A percentile compares a stretch with the other conserved stretches of the same genome.
These are phyloP conservation scores for Camellia sinensis DNA, from an alignment of 148 eudicot genomes.

Conservation along the genomic window DNA sequence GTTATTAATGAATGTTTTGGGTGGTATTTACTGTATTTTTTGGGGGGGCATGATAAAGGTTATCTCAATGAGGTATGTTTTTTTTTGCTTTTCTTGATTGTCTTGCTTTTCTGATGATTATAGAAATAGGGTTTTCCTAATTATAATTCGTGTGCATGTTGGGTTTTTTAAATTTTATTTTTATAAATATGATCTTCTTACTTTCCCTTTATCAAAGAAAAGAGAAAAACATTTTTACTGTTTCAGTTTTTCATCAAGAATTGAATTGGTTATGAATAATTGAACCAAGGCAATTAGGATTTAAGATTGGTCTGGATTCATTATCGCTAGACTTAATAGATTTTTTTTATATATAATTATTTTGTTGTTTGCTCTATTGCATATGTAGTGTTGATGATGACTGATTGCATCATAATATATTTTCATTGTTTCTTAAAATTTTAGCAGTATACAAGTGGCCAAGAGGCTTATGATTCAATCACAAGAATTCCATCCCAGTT, in stretches of 20 bases:
- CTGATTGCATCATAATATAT: not conserved
- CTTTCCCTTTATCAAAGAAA: not conserved
- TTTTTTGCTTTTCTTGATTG: not conserved
- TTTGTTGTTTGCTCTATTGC: not conserved
- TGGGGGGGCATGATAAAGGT: too few relatives aligned
- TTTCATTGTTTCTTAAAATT: not conserved
- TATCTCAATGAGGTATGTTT: slow-evolving; percentile 21
- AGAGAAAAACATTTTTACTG: not conserved
- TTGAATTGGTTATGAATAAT: not conserved
- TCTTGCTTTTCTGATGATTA: not conserved
- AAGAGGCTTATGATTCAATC: not conserved
- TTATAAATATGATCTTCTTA: not conserved
- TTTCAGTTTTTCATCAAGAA: not conserved
- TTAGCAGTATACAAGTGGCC: not conserved
- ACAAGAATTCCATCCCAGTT: not conserved
- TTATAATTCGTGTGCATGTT: not conserved
- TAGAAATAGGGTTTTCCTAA: not conserved
- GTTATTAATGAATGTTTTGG: too few relatives aligned
- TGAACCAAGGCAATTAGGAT: not conserved
- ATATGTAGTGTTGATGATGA: not conserved
- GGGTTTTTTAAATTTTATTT: too few relatives aligned
- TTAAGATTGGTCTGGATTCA: not conserved
- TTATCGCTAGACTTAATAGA: not conserved
- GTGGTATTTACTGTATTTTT: too few relatives aligned
- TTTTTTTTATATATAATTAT: not conserved